Percentiles rank a stretch among this genome's conserved stretches.
Evolutionary conservation across 176 grass and related monocot species (phyloP).

Genomic region (Paspalum notatum): DNA sequence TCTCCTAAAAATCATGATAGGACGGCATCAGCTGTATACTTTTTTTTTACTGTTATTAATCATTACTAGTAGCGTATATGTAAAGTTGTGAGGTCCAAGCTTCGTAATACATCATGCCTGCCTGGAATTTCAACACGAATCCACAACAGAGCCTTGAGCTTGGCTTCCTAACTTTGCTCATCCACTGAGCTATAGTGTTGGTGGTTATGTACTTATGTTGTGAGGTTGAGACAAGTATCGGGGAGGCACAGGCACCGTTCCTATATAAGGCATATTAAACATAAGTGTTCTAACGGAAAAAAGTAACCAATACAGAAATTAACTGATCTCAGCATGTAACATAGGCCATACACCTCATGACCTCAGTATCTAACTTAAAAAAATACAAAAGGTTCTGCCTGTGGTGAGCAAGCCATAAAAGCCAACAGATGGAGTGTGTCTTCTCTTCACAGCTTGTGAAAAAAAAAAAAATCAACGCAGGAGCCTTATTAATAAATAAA

Average conservation of each 20-base stretch:
- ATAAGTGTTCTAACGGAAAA: no score
- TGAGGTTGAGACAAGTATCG: neutral
- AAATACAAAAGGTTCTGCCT: neutral
- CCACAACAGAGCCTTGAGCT: neutral
- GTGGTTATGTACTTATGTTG: neutral
- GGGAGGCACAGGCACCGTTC: no score
- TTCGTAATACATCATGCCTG: neutral
- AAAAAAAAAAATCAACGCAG: neutral
- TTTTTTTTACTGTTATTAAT: neutral
- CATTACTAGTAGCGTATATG: neutral
- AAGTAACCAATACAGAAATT: neutral
- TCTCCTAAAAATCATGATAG: neutral
- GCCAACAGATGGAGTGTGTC: neutral
- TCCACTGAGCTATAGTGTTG: neutral
- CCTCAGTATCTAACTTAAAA: neutral
- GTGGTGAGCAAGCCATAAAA: neutral
- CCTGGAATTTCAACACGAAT: neutral
- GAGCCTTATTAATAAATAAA: no score
- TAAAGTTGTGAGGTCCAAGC: neutral
- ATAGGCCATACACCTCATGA: neutral
- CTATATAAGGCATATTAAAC: neutral
- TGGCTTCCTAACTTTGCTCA: neutral
- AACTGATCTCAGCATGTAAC: neutral
- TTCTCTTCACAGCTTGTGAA: neutral
- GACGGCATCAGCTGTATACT: no score